Evolutionary conservation across 305 asterid genomes (phyloP).

Genomic region (Solanum hybrid): DNA sequence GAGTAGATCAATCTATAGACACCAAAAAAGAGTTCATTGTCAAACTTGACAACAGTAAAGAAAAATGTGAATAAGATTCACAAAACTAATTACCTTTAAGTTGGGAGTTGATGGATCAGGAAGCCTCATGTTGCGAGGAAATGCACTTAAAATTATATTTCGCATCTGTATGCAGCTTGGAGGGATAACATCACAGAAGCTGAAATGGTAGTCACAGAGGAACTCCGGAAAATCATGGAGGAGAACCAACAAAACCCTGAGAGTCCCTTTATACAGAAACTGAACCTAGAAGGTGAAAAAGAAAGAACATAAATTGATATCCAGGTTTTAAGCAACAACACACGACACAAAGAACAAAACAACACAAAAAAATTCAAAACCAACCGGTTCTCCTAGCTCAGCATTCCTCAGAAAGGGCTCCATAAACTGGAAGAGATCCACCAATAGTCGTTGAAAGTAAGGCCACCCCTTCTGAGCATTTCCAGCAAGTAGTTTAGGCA

Average conservation of each 20-base stretch:
- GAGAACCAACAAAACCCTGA: conserved; percentile 89
- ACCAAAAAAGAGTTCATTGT: conserved; percentile 1
- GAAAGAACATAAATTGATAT: background rate
- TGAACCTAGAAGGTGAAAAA: conserved; percentile 41
- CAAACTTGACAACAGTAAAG: background rate
- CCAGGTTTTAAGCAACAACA: background rate
- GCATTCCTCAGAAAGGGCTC: conserved; percentile 96
- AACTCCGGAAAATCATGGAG: conserved; percentile 99
- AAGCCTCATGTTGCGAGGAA: conserved; percentile 97
- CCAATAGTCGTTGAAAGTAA: conserved; percentile 74
- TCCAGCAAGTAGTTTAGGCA: conserved; percentile 89
- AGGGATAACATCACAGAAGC: conserved; percentile 98
- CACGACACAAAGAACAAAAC: background rate
- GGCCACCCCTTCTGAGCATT: conserved; percentile 98
- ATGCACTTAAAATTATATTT: conserved; percentile 89
- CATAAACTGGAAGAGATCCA: conserved; percentile 90
- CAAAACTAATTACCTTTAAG: conserved; percentile 47
- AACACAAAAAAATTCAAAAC: conserved; percentile 7
- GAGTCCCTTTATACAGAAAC: conserved; percentile 87
- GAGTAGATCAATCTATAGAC: conserved; percentile 78
- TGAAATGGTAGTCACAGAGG: conserved; percentile 97
- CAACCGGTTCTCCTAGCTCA: conserved; percentile 87
- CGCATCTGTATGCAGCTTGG: conserved; percentile 98
- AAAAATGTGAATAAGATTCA: background rate
- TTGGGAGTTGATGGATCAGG: conserved; percentile 98